phyloP scores from a whole-genome alignment of 83 land plant genomes.

The Larix sibirica region DNA sequence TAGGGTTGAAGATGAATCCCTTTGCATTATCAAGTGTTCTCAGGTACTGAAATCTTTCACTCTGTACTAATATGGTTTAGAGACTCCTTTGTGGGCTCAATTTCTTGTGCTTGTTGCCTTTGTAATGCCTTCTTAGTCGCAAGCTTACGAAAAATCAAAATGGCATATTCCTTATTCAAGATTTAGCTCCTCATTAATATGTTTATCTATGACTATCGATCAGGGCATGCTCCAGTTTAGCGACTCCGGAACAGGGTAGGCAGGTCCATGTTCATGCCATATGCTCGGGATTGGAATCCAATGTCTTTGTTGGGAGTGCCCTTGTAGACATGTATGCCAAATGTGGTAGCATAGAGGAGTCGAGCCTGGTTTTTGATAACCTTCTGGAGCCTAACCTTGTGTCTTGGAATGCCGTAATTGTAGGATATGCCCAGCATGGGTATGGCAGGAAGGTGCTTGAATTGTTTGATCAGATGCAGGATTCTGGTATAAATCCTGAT shows the following conservation, averaged over 20 bases:
- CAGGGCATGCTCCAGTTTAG: not conserved
- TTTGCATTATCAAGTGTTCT: not conserved
- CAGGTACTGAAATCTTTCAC: not conserved
- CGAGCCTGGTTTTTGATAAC: not conserved
- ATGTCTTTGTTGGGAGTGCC: not conserved
- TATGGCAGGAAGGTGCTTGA: not conserved
- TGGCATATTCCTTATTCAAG: too few relatives aligned
- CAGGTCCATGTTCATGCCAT: not conserved
- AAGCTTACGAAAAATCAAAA: too few relatives aligned
- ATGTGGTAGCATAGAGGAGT: constrained; percentile 3
- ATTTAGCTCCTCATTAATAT: too few relatives aligned
- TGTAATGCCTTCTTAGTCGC: too few relatives aligned
- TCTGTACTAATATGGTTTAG: too few relatives aligned
- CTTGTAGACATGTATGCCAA: constrained; percentile 5
- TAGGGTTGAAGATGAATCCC: not conserved
- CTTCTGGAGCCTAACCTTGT: not conserved
- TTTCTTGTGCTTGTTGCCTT: not conserved
- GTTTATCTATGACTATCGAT: too few relatives aligned
- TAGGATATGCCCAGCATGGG: constrained; percentile 1
- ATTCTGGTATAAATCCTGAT: not conserved
- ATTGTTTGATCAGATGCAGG: not conserved
- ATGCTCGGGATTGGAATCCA: not conserved
- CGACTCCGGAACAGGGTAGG: not conserved
- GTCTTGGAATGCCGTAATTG: not conserved
- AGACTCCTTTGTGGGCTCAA: too few relatives aligned